Evolutionary conservation across 257 asterid genomes (phyloP).

Genomic region (Apocynum venetum): DNA sequence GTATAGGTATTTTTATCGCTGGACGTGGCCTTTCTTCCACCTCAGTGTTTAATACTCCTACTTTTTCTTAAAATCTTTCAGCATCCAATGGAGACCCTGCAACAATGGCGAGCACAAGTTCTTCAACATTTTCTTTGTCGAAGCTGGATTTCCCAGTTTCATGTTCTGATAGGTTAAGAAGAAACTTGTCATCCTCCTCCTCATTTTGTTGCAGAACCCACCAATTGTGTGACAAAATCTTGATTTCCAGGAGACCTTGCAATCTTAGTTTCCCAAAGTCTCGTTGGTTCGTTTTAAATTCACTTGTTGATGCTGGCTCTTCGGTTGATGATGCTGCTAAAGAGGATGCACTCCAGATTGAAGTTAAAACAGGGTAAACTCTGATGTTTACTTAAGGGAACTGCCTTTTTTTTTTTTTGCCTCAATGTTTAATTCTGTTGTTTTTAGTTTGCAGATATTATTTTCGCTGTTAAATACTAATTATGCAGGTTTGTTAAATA

Average conservation of each 20-base stretch:
- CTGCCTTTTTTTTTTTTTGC: neutral
- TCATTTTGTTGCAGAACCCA: slow-evolving; percentile 18
- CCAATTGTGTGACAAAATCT: slow-evolving; percentile 5
- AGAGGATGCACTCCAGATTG: slow-evolving; percentile 13
- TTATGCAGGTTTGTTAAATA: too few relatives aligned
- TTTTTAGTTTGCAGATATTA: neutral
- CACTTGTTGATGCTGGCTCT: slow-evolving; percentile 35
- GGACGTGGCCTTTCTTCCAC: slow-evolving; percentile 1
- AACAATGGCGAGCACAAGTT: slow-evolving; percentile 34
- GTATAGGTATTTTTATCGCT: too few relatives aligned
- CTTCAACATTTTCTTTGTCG: slow-evolving; percentile 27
- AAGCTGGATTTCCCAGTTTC: slow-evolving; percentile 38
- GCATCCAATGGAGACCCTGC: neutral
- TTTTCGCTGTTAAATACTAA: neutral
- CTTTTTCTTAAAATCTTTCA: neutral
- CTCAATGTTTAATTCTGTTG: neutral
- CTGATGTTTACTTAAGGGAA: neutral
- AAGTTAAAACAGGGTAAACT: slow-evolving; percentile 51
- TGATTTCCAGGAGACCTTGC: slow-evolving; percentile 23
- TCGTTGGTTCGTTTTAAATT: slow-evolving; percentile 23
- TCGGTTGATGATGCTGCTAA: slow-evolving; percentile 41
- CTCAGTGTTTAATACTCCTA: neutral
- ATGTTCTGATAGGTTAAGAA: slow-evolving; percentile 17
- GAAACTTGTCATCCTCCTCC: slow-evolving; percentile 16
- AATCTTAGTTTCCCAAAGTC: slow-evolving; percentile 15